Base-by-base conservation (phyloP, 2,329 filamentous ascomycete genomes). In the Trichoderma gracile region DNA sequence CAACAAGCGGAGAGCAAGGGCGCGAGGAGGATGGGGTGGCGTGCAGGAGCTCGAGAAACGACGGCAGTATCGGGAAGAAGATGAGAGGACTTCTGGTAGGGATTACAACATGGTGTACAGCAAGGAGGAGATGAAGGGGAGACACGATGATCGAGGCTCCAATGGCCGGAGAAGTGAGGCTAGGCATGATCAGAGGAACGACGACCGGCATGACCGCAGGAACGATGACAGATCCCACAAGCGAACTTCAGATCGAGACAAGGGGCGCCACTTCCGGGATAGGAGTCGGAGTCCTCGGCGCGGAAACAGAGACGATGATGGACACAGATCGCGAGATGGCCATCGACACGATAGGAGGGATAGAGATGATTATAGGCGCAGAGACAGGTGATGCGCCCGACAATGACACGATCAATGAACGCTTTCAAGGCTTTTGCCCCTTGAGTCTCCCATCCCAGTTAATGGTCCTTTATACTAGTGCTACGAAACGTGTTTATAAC, bases 41-140 rank as follows among this genome's bases (percentile, higher is more conserved):
- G 91, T 98, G 38, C 86, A 88, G 64, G 89, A 90, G 67, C 80
- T 99, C 65, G 93, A 98, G 79, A 95, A 93, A 82, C 90, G 91
- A 78, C 86, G 90, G 64, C 95, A 98, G 71, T 99, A 98, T 74
- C 85, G 92, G 67, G 86, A 86, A n/a, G 84, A 88, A 42, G 84
- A 85, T 23, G 80, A 82, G 17, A 75, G 77, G 63, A 74, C 67
- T 14, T 71, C 75, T 2, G 76, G 75, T 9, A 76, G 83, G 58
- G 80, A 82, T 25, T 96, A 96, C 73, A 84, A 86, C 61, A 93
- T 96, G 86, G 88, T 97, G 0, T 91, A 96, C 73, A 89, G 92
- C 66, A 87, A 89, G 61, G 85, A 89, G 59, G 88, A 91, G 66
- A 82, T 89, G 76, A 82, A 81, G 57, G 81, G 80, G 25, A 79